These are phyloP conservation scores for Trypanosoma caninum DNA, from an alignment of 208 protist genomes.

Conservation along the genomic window DNA sequence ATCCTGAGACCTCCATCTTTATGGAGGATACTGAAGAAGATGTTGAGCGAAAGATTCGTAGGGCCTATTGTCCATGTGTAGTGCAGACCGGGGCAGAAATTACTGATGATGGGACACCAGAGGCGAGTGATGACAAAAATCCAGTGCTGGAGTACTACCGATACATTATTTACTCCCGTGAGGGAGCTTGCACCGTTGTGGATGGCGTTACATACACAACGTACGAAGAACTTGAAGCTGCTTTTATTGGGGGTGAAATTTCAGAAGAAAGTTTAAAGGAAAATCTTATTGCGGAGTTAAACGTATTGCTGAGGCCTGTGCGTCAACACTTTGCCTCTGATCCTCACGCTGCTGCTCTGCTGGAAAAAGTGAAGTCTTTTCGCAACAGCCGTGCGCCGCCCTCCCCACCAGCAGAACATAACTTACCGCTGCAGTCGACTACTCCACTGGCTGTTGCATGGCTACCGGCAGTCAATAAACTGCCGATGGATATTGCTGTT, in stretches of 20 bases:
- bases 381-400: conserved; percentile 34
- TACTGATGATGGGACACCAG: conserved; percentile 72
- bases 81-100: conserved; percentile 39
- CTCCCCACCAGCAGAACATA: background rate
- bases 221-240: conserved; percentile 76
- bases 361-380: conserved; percentile 89
- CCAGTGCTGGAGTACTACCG: conserved; percentile 96
- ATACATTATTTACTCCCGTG: conserved; percentile 86
- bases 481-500: conserved; percentile 60
- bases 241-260: conserved; percentile 66
- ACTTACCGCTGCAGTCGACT: conserved; percentile 13
- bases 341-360: conserved; percentile 73
- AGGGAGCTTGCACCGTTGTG: conserved; percentile 42
- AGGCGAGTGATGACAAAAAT: conserved; percentile 86
- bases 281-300: conserved; percentile 79
- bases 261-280: conserved; percentile 84
- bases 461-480: conserved; percentile 58
- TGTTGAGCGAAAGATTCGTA: conserved; percentile 94
- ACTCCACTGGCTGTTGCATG: conserved; percentile 65
- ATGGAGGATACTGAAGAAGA: conserved; percentile 98
- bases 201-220: conserved; percentile 53
- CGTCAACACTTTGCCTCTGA: conserved; percentile 91
- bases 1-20: conserved; percentile 99
- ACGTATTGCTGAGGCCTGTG: conserved; percentile 93
- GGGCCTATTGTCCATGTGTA: conserved; percentile 93